phyloP scores from a whole-genome alignment of 2,329 filamentous ascomycete genomes.

The Pyrenochaeta sp. region DNA sequence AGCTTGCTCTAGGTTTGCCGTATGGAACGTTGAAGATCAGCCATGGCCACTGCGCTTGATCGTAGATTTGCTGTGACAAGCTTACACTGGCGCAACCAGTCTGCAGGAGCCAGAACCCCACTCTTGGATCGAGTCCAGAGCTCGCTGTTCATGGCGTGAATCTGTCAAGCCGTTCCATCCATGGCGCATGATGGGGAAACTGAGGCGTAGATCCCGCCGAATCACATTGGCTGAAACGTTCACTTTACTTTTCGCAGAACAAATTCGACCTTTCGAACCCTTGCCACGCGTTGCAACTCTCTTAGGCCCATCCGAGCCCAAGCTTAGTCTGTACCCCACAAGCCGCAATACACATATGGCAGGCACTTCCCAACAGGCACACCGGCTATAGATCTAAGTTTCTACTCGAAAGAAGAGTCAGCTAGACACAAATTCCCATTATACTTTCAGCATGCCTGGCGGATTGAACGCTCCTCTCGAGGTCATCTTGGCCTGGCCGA shows the following conservation, averaged over 20 bases:
- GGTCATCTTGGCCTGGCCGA: constrained; percentile 34
- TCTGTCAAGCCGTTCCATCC: not conserved
- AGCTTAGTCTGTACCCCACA: not conserved
- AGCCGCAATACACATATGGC: constrained; percentile 26
- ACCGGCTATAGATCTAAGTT: not conserved
- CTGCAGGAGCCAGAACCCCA: not conserved
- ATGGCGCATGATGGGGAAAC: not conserved
- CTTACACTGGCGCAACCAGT: not conserved
- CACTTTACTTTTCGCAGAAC: not conserved
- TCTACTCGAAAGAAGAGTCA: too few species aligned
- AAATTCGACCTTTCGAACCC: not conserved
- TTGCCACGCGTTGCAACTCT: not conserved
- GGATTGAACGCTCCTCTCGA: constrained; percentile 38
- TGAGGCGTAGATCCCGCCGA: not conserved
- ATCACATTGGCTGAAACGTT: not conserved
- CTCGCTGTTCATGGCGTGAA: not conserved
- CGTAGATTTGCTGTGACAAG: not conserved
- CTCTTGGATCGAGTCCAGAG: not conserved
- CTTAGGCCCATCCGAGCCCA: not conserved
- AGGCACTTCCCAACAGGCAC: constrained; percentile 22
- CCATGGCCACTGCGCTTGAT: too few species aligned
- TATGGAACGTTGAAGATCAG: too few species aligned
- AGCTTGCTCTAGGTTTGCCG: too few species aligned
- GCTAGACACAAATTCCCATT: not conserved
- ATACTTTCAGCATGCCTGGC: constrained; percentile 35